These are phyloP conservation scores for Hibiscus trionum DNA, from an alignment of 345 rosid species.

Conservation along the genomic window DNA sequence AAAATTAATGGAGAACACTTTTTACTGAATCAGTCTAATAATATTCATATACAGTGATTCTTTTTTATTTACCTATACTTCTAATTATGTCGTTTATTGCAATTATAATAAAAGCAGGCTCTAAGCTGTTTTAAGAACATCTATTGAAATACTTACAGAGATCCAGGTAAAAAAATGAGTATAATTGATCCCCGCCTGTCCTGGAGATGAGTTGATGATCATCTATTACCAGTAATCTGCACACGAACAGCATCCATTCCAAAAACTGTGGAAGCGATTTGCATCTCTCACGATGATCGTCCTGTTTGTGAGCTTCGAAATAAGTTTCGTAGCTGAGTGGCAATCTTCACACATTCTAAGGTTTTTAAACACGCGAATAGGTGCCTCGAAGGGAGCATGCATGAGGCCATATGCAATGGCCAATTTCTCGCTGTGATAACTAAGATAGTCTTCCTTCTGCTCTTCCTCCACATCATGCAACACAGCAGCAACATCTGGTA, in stretches of 20 bases:
- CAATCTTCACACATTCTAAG: conserved; percentile 84
- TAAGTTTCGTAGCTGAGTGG: conserved; percentile 63
- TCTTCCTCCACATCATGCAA: conserved; percentile 79
- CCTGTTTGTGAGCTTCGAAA: conserved; percentile 51
- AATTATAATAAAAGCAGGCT: no score
- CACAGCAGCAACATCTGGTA: conserved; percentile 48
- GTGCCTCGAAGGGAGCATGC: conserved; percentile 51
- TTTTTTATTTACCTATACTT: not conserved
- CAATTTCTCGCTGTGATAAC: conserved; percentile 38
- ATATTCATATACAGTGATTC: not conserved
- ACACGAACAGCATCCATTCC: conserved; percentile 61
- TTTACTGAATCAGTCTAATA: not conserved
- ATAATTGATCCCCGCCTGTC: not conserved
- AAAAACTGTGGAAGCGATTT: conserved; percentile 74
- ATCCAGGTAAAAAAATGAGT: not conserved
- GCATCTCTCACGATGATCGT: conserved; percentile 66
- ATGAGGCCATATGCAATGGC: conserved; percentile 54
- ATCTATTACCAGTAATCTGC: conserved; percentile 53
- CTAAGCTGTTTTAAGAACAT: not conserved
- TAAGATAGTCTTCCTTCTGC: conserved; percentile 62
- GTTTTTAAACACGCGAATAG: conserved; percentile 57
- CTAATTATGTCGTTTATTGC: not conserved
- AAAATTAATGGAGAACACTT: not conserved
- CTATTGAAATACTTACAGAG: not conserved
- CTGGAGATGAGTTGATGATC: not conserved